Evolutionary conservation across 805 yeast species (phyloP).

Genomic region (Cyberlindnera mrakii): DNA sequence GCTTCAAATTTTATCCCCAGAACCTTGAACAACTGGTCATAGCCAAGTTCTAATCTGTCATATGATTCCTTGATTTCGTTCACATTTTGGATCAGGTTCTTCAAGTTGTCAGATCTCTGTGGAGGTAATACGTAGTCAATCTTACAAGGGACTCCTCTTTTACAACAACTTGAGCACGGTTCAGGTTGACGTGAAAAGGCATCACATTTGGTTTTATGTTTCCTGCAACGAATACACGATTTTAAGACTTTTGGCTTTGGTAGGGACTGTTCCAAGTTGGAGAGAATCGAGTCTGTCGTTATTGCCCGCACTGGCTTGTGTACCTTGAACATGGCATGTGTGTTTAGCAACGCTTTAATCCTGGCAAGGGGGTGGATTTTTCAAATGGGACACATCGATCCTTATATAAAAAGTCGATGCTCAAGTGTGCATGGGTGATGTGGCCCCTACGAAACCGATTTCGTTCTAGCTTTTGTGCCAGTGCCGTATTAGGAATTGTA

Average conservation of each 20-base stretch:
- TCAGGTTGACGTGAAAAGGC: slow-evolving; percentile 44
- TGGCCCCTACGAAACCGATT: neutral
- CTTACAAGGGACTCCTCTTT: slow-evolving; percentile 45
- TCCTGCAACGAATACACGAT: slow-evolving; percentile 59
- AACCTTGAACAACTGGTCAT: slow-evolving; percentile 6
- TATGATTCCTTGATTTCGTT: slow-evolving; percentile 10
- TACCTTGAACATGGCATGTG: slow-evolving; percentile 1
- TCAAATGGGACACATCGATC: neutral
- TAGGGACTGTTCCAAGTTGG: slow-evolving; percentile 7
- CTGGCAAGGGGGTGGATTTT: neutral
- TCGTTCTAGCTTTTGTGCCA: neutral
- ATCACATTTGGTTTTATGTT: slow-evolving; percentile 63
- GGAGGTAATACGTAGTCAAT: slow-evolving; percentile 51
- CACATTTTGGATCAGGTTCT: slow-evolving; percentile 17
- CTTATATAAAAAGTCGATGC: neutral
- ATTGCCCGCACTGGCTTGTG: neutral
- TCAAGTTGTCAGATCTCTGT: slow-evolving; percentile 28
- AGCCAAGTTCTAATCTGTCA: slow-evolving; percentile 7
- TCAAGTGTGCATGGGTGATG: neutral
- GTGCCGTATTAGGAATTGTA: slow-evolving; percentile 1
- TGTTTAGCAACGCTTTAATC: neutral
- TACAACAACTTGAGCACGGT: slow-evolving; percentile 53
- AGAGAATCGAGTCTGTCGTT: neutral
- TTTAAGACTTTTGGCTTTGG: slow-evolving; percentile 40
- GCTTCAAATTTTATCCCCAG: slow-evolving; percentile 11